phyloP scores from a whole-genome alignment of 257 asterid genomes.

The Verbena officinalis region DNA sequence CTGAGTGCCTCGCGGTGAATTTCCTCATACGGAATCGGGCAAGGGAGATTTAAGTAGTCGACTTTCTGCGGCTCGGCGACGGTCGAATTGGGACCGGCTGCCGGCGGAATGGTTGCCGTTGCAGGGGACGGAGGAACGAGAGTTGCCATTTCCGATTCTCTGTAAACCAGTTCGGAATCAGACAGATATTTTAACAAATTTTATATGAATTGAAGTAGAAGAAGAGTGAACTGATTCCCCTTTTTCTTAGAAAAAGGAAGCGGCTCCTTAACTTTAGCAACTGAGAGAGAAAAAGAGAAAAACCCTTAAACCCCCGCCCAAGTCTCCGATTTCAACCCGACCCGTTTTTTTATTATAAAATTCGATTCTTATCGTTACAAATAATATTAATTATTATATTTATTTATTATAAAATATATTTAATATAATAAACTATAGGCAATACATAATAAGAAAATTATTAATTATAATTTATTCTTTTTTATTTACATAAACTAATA shows the following conservation, averaged over 20 bases:
- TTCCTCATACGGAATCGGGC: constrained; percentile 94
- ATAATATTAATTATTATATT: too few species aligned
- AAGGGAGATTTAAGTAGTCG: constrained; percentile 80
- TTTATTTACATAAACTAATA: too few species aligned
- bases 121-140: constrained; percentile 49
- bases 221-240: constrained; percentile 12
- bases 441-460: too few species aligned
- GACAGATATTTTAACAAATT: too few species aligned
- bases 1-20: constrained; percentile 96
- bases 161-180: constrained; percentile 6
- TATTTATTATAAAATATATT: too few species aligned
- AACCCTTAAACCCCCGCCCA: constrained; percentile 37
- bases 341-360: too few species aligned
- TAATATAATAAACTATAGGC: too few species aligned
- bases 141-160: constrained; percentile 65
- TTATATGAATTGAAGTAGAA: constrained; percentile 19
- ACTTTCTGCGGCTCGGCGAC: constrained; percentile 50
- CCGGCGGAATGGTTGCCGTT: constrained; percentile 39
- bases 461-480: too few species aligned
- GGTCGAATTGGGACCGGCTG: constrained; percentile 42
- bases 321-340: constrained; percentile 25
- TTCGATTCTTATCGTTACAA: too few species aligned
- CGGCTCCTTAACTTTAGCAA: constrained; percentile 32
- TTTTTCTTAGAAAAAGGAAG: constrained; percentile 17
- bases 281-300: not conserved